Conservation (phyloP, 108 stramenopile species). For the Skeletonema menzelii region DNA sequence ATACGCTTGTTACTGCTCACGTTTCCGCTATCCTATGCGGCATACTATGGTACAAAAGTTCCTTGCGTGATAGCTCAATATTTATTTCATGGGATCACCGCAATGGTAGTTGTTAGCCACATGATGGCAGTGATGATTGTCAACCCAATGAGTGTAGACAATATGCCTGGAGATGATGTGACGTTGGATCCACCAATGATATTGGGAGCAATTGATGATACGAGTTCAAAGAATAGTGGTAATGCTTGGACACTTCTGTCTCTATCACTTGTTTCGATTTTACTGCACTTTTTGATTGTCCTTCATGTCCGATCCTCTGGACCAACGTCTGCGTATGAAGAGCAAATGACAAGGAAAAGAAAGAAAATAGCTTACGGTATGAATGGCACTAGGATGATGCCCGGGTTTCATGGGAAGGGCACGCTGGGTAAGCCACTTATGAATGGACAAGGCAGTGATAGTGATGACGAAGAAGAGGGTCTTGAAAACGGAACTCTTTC, state of each 20-base stretch:
- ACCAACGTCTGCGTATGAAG: slow-evolving; percentile 48
- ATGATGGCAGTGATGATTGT: slow-evolving; percentile 58
- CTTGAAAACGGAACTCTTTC: slow-evolving; percentile 25
- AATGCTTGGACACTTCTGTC: slow-evolving; percentile 61
- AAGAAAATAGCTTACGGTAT: slow-evolving; percentile 51
- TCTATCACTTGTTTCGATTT: slow-evolving; percentile 51
- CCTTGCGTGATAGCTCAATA: slow-evolving; percentile 56
- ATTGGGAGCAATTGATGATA: neutral
- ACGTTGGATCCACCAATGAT: slow-evolving; percentile 1
- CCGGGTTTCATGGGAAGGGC: slow-evolving; percentile 1
- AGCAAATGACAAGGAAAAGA: slow-evolving; percentile 30
- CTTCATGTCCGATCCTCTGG: slow-evolving; percentile 81
- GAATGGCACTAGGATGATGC: slow-evolving; percentile 10
- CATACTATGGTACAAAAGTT: slow-evolving; percentile 73
- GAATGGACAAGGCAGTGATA: slow-evolving; percentile 17
- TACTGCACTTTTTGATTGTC: slow-evolving; percentile 74
- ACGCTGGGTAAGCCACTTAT: slow-evolving; percentile 1
- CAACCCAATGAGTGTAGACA: slow-evolving; percentile 50
- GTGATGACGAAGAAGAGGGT: slow-evolving; percentile 20
- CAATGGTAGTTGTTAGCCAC: slow-evolving; percentile 59
- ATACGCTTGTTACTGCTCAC: slow-evolving; percentile 61
- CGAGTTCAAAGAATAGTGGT: slow-evolving; percentile 1
- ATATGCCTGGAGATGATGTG: slow-evolving; percentile 1
- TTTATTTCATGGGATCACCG: slow-evolving; percentile 53
- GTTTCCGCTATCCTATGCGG: slow-evolving; percentile 73